Evolutionary conservation across 1,284 basidiomycete genomes (phyloP).

Genomic region (Tilletia caries): DNA sequence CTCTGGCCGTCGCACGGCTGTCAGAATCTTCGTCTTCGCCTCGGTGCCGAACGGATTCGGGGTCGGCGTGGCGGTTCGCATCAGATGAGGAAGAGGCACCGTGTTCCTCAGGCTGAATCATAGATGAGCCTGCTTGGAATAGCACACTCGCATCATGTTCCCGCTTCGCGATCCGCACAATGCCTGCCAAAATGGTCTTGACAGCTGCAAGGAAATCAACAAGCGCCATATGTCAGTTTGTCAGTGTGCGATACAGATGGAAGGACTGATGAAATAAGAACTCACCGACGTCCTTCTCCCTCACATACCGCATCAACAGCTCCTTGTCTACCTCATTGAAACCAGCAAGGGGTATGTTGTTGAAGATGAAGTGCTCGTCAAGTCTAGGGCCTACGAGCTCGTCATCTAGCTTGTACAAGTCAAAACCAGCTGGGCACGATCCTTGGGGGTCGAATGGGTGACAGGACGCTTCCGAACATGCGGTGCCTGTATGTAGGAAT

Average conservation of each 20-base stretch:
- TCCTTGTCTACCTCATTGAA: constrained; percentile 3
- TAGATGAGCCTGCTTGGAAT: background rate
- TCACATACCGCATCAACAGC: background rate
- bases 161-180: background rate
- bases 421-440: background rate
- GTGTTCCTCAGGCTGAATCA: background rate
- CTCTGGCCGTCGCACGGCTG: no score
- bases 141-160: background rate
- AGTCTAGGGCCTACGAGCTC: no score
- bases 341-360: background rate
- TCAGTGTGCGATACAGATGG: no score
- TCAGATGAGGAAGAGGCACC: background rate
- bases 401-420: background rate
- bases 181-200: background rate
- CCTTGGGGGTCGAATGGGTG: background rate
- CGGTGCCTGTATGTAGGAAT: background rate
- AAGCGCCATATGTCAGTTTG: no score
- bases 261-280: background rate
- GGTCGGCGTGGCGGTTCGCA: no score
- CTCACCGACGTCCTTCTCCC: background rate
- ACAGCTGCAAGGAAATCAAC: background rate
- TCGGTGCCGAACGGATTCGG: no score
- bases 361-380: background rate
- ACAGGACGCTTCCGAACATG: constrained; percentile 3
- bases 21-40: no score